Evolutionary conservation across 2,329 filamentous ascomycete species (phyloP), one percentile per base, ranked within the genome.

Genomic region (Paecilomyces sp.): DNA sequence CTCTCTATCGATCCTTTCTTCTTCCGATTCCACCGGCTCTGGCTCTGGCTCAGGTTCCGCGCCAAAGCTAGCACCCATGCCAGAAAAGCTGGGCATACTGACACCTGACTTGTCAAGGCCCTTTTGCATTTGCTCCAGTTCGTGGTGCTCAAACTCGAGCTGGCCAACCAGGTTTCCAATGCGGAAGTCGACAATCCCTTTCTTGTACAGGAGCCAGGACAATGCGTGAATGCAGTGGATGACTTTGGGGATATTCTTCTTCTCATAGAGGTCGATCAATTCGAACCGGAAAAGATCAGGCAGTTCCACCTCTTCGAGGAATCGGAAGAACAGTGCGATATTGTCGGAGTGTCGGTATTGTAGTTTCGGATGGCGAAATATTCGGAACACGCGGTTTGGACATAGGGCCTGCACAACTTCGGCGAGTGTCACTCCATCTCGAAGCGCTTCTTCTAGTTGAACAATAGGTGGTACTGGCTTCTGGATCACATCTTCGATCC

Each of bases 231-330:
- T 94, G 72, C 94, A 99, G 78, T 99, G 96, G 63, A 99, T 99
- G 72, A 97, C 95, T 75, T 97, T 99, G 3, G 94, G 94, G 1
- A 97, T 95, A 69, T 99, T 99, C 78, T 99, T 99, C 81, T 97
- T 99, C 76, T 99, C 95, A 79, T 99, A 99, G 12, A 99, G 79
- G 75, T 99, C 94, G 64, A 97, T 96, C 54, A 97, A 82, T 74
- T 99, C 94, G 74, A 99, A 99, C 60, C 93, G 87, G 74, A 99
- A 99, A 18, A 99, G 83, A 67, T 99, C 95, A 1, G 94, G 94
- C 2, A 99, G 80, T 69, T 96, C 90, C 8, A 97, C 87, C 62
- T 97, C 91, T 64, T 93, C 90, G 1, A 99, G 83, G 65, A 96
- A 96, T 60, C 90, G 87, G 77, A 97, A 97, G 79, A 99, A 99